phyloP scores from a whole-genome alignment of 306 rosid genomes.

The Cicer bijugum region DNA sequence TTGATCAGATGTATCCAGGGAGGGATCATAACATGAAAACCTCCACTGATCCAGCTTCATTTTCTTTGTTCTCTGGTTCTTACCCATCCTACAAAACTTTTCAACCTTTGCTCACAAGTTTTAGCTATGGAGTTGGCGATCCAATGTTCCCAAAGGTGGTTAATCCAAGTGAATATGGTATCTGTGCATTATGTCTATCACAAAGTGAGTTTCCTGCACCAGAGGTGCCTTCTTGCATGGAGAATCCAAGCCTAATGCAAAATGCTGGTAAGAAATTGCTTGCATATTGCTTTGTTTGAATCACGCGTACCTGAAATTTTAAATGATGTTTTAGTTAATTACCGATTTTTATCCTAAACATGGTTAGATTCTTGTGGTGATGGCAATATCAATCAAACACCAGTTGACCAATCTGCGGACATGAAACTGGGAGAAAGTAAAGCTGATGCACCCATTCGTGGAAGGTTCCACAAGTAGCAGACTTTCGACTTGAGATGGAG shows the following conservation, averaged over 20 bases:
- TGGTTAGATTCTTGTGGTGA: constrained; percentile 42
- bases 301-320: constrained; percentile 24
- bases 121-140: constrained; percentile 39
- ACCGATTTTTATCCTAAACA: constrained; percentile 27
- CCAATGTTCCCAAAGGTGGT: constrained; percentile 39
- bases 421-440: constrained; percentile 36
- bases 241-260: constrained; percentile 42
- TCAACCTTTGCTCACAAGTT: constrained; percentile 31
- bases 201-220: constrained; percentile 35
- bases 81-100: constrained; percentile 33
- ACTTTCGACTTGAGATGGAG: constrained; percentile 11
- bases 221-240: constrained; percentile 42
- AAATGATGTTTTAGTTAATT: constrained; percentile 7
- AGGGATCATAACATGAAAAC: constrained; percentile 30
- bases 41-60: constrained; percentile 24
- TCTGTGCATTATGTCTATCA: constrained; percentile 2
- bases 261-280: constrained; percentile 43
- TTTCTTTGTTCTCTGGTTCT: constrained; percentile 31
- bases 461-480: constrained; percentile 37
- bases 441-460: constrained; percentile 20
- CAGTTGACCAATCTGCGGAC: constrained; percentile 17
- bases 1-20: constrained; percentile 37
- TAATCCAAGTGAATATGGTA: constrained; percentile 25
- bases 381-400: constrained; percentile 32
- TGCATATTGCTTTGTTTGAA: constrained; percentile 2